Evolutionary conservation across 2,329 filamentous ascomycete species (phyloP), one percentile per base, ranked within the genome.

Genomic region (Amauroascus verrucosus): DNA sequence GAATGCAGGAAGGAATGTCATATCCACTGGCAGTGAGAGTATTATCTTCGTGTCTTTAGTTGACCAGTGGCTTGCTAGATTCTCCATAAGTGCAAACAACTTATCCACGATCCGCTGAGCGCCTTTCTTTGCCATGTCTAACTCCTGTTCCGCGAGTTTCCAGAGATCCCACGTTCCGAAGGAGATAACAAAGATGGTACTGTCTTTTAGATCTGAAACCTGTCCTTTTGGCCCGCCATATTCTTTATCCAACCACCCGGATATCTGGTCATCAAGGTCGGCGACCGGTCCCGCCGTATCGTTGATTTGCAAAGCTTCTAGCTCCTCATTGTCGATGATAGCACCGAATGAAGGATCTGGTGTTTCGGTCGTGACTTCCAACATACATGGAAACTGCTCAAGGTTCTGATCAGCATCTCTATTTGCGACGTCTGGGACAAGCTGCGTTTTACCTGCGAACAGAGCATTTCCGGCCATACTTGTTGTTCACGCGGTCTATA

Each of bases 131-230:
- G 65, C 66, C 9, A 54, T 51, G 9, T 62, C 58, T 53, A 64
- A 58, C 47, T 63, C 59, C 56, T 60, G 26, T 56, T 60, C 28
- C 66, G 54, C 50, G 26, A 52, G 54, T 33, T 65, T 65, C 68
- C 67, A 71, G 45, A 72, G 45, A 53, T 72, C 69, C 68, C 66
- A 70, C 9, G 70, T 53, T 5, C 67, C 67, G 57, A 71, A 71
- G 14, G 66, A 67, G 3, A 70, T 58, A 8, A 63, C 60, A 51
- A 70, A 65, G 33, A 70, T 61, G 8, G 68, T 69, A 30, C 60
- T 62, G 18, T 66, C 62, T 51, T 64, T 59, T 7, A 63, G 63
- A 8, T 53, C 54, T 32, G 53, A 53, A 28, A 65, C 53, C 18
- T 60, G 56, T n/a, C 66, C 58, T 40, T 52, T 53, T 6, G 59